A percentile compares a stretch with the other conserved stretches of the same genome.
Evolutionary conservation across 257 asterid genomes (phyloP).

Genomic region (Nicotiana paniculata): DNA sequence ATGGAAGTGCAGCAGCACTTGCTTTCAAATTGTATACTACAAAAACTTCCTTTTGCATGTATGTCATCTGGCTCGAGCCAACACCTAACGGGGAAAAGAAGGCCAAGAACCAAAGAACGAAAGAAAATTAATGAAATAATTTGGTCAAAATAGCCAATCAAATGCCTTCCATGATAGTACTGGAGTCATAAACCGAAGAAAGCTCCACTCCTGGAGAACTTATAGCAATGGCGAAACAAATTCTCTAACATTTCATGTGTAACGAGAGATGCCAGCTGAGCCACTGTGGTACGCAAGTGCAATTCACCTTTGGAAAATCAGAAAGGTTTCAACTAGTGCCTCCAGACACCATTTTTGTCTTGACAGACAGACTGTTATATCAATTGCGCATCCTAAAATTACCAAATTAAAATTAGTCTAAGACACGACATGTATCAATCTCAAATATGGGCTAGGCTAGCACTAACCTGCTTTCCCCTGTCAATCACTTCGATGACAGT

Average conservation of each 20-base stretch:
- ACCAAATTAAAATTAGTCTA: background rate
- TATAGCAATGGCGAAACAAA: background rate
- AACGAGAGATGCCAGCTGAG: background rate
- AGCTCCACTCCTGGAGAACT: background rate
- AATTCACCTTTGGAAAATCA: background rate
- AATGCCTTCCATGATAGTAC: background rate
- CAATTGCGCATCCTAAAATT: background rate
- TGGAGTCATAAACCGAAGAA: background rate
- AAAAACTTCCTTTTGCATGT: background rate
- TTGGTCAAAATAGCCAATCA: background rate
- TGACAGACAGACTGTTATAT: background rate
- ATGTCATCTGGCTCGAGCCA: background rate
- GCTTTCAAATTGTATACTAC: background rate
- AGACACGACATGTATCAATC: background rate
- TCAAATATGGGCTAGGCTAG: conserved; percentile 17
- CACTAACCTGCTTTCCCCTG: background rate
- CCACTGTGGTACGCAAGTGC: background rate
- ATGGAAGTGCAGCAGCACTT: background rate
- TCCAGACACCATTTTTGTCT: background rate
- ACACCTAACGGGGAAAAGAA: background rate
- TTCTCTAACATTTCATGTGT: background rate
- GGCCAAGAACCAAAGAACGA: background rate
- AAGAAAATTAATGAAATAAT: background rate
- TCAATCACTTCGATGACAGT: conserved; percentile 14
- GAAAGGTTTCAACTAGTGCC: background rate